phyloP scores from a whole-genome alignment of 805 yeast species.

The Saturnispora zaruensis region DNA sequence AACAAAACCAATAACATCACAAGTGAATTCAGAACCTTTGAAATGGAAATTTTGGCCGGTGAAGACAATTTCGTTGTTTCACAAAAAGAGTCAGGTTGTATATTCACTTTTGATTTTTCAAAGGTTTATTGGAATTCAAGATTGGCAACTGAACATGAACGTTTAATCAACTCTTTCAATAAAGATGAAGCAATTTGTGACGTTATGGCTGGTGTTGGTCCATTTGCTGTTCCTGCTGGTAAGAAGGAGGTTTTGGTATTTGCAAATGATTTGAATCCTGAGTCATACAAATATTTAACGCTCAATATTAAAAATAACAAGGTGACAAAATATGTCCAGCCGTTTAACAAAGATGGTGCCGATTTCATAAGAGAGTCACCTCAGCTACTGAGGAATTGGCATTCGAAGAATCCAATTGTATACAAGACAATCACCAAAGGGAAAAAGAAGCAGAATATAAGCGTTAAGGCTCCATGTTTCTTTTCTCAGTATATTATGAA shows the following conservation, averaged over 20 bases:
- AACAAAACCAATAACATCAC: constrained; percentile 84
- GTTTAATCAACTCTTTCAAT: constrained; percentile 55
- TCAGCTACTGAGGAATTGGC: constrained; percentile 40
- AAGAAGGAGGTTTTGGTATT: constrained; percentile 70
- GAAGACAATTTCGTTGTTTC: constrained; percentile 65
- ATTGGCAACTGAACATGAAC: constrained; percentile 84
- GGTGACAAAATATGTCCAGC: constrained; percentile 46
- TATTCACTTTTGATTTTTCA: constrained; percentile 78
- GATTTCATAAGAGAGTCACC: constrained; percentile 64
- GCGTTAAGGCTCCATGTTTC: constrained; percentile 40
- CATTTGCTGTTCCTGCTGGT: constrained; percentile 95
- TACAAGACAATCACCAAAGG: constrained; percentile 26
- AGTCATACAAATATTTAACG: constrained; percentile 61
- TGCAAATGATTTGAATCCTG: constrained; percentile 92
- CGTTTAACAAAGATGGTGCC: constrained; percentile 75
- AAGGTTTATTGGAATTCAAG: constrained; percentile 98
- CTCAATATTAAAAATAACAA: constrained; percentile 60
- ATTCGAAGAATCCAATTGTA: constrained; percentile 29
- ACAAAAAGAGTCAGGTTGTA: constrained; percentile 81
- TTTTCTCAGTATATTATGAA: constrained; percentile 85
- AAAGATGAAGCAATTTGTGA: constrained; percentile 77
- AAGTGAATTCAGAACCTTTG: constrained; percentile 82
- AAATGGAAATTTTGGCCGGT: constrained; percentile 92
- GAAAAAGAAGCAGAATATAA: constrained; percentile 8
- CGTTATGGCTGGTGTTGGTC: constrained; percentile 98